These are phyloP conservation scores for Coniosporium apollinis DNA, from an alignment of 495 filamentous ascomycete species.

Conservation along the genomic window DNA sequence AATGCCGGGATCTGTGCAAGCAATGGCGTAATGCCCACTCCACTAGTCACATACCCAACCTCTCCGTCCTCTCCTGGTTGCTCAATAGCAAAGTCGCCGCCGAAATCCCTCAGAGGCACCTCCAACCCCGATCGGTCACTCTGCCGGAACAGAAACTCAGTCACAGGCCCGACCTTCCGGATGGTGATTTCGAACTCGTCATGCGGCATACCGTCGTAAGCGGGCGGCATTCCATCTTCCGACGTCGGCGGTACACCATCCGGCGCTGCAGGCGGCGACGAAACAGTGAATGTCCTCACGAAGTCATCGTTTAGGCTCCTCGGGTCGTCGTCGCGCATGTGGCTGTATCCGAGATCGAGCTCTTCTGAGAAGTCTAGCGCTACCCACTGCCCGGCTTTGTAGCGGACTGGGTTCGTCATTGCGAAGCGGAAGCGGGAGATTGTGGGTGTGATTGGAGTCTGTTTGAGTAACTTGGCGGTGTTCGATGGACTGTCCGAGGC, in stretches of 20 bases:
- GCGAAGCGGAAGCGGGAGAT: conserved; percentile 44
- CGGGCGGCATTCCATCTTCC: conserved; percentile 5
- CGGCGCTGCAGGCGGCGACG: conserved; percentile 30
- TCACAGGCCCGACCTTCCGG: conserved; percentile 49
- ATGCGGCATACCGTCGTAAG: conserved; percentile 14
- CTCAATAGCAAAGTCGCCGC: conserved; percentile 45
- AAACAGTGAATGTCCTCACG: conserved; percentile 64
- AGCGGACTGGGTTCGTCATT: conserved; percentile 26
- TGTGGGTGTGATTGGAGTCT: conserved; percentile 41
- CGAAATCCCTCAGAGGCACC: conserved; percentile 52
- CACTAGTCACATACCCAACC: conserved; percentile 48
- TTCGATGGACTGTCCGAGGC: conserved; percentile 8
- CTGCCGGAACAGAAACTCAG: conserved; percentile 42
- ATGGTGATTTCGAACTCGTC: conserved; percentile 56
- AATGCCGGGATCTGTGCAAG: conserved; percentile 41
- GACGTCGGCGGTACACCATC: conserved; percentile 6
- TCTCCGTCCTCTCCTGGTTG: conserved; percentile 17
- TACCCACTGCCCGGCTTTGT: conserved; percentile 57
- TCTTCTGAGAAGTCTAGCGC: conserved; percentile 52
- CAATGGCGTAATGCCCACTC: conserved; percentile 68
- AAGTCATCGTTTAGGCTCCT: conserved; percentile 67
- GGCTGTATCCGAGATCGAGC: conserved; percentile 53
- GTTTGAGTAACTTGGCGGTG: conserved; percentile 35
- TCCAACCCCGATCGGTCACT: conserved; percentile 37
- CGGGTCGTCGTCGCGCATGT: conserved; percentile 70